phyloP scores from a whole-genome alignment of 352 stramenopile genomes.

The Phytophthora pistaciae region DNA sequence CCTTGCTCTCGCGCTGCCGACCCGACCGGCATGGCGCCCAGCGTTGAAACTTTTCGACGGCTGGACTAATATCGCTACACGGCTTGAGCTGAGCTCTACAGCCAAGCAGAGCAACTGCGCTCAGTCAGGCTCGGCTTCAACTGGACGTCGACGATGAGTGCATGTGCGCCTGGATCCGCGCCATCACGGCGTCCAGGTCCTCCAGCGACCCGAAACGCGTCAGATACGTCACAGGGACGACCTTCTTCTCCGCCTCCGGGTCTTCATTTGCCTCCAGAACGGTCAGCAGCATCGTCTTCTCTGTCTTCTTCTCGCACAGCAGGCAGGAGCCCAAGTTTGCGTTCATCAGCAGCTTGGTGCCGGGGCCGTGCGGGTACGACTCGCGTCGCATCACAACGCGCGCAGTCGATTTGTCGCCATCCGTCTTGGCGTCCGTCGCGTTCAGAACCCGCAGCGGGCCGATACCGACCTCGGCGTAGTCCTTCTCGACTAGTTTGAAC shows the following conservation, averaged over 20 bases:
- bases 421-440: constrained; percentile 46
- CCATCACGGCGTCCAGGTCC: constrained; percentile 63
- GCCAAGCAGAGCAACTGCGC: constrained; percentile 27
- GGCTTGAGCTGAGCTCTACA: constrained; percentile 43
- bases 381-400: constrained; percentile 86
- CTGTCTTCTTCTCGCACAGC: constrained; percentile 74
- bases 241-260: constrained; percentile 46
- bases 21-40: constrained; percentile 23
- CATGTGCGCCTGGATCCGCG: constrained; percentile 54
- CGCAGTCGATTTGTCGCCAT: constrained; percentile 52
- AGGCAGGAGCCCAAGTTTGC: constrained; percentile 68
- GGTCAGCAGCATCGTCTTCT: constrained; percentile 79
- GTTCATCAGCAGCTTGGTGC: constrained; percentile 85
- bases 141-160: constrained; percentile 38
- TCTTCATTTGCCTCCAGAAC: constrained; percentile 61
- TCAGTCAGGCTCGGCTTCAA: constrained; percentile 33
- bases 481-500: constrained; percentile 79
- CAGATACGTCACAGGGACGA: constrained; percentile 79
- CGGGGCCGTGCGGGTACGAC: constrained; percentile 73
- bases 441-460: constrained; percentile 76
- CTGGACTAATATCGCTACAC: constrained; percentile 41
- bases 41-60: constrained; percentile 19
- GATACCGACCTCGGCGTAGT: constrained; percentile 83
- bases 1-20: constrained; percentile 22
- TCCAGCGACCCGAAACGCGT: constrained; percentile 69